Conservation (phyloP, 2,329 filamentous ascomycete species). For the Myrmaecium sp. region DNA sequence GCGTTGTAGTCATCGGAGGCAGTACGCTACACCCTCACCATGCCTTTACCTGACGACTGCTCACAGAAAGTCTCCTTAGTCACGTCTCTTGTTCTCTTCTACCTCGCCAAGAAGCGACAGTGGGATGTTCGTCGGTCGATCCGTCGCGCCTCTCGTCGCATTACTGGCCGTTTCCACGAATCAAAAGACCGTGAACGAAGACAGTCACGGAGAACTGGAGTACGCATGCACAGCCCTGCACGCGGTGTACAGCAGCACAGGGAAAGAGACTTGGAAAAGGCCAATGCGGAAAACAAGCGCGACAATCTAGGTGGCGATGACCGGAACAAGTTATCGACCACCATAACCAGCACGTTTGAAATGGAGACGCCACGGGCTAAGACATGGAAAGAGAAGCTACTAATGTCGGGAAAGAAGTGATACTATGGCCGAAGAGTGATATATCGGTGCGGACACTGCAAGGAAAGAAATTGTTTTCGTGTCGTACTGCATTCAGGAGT, state of each 20-base stretch:
- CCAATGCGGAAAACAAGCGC: slow-evolving; percentile 1
- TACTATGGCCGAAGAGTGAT: neutral
- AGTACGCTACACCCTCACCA: slow-evolving; percentile 32
- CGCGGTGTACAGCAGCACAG: slow-evolving; percentile 11
- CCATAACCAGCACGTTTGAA: slow-evolving; percentile 17
- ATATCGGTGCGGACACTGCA: slow-evolving; percentile 1
- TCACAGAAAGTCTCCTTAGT: slow-evolving; percentile 27
- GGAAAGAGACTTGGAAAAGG: slow-evolving; percentile 19
- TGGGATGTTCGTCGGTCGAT: slow-evolving; percentile 64
- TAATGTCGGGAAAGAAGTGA: neutral
- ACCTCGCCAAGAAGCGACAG: slow-evolving; percentile 67
- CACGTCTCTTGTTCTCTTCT: slow-evolving; percentile 51
- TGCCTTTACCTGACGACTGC: slow-evolving; percentile 6
- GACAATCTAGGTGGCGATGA: slow-evolving; percentile 6
- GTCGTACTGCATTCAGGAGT: slow-evolving; percentile 1
- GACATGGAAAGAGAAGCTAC: slow-evolving; percentile 6
- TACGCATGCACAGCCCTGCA: slow-evolving; percentile 19
- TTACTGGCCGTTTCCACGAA: slow-evolving; percentile 24
- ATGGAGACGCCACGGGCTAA: slow-evolving; percentile 11
- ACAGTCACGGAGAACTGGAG: slow-evolving; percentile 11
- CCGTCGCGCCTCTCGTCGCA: slow-evolving; percentile 40
- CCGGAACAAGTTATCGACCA: slow-evolving; percentile 12
- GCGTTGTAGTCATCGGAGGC: slow-evolving; percentile 42
- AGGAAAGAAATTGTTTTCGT: slow-evolving; percentile 1
- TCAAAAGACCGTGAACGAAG: too few relatives aligned